Evolutionary conservation across 192 early-diverging fungal species (phyloP), one percentile per base, ranked within the genome.

Genomic region (Endogone sp.): DNA sequence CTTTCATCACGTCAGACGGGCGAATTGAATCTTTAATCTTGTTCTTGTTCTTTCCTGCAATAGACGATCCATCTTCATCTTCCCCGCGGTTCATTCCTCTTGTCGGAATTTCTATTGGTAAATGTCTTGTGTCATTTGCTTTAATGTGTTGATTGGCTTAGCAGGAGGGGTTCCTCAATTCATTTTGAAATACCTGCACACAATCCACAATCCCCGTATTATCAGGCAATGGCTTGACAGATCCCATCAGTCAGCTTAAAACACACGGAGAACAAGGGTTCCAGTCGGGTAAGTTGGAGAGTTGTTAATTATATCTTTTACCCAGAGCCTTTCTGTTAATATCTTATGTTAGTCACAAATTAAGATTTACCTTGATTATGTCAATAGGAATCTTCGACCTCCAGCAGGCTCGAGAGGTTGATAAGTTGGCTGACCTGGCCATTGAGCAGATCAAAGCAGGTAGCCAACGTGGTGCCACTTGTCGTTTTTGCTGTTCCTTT

Each of bases 151-250:
- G 6, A 16, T 11, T 16, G 37, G 37, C 16, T 49, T 49, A 49
- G 16, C 9, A 49, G 37, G 37, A 16, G 37, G 16, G 37, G 37
- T 1, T 49, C 16, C 6, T 49, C 25, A 26, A 16, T 23, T 26
- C 0, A 16, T 26, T 37, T 24, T 27, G 0, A 27, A 66, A 21
- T 30, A 71, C 32, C 6, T 60, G 2, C 65, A 71, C 63, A 68
- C 31, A 2, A 62, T 75, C 37, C 74, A 79, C 49, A 68, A 70
- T 25, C n/a, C n/a, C n/a, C n/a, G n/a, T n/a, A n/a, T n/a, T n/a
- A n/a, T n/a, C 70, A 3, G 89, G 89, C 20, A 84, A 89, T 68
- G 86, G 84, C 32, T 68, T 91, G 56, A 91, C 89, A 2, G 89
- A 91, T 70, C 89, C 89, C 10, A 25, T 75, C 49, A 75, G 71